These are phyloP conservation scores for Meira miltonrushii DNA, from an alignment of 1,284 basidiomycete genomes.

Conservation along the genomic window DNA sequence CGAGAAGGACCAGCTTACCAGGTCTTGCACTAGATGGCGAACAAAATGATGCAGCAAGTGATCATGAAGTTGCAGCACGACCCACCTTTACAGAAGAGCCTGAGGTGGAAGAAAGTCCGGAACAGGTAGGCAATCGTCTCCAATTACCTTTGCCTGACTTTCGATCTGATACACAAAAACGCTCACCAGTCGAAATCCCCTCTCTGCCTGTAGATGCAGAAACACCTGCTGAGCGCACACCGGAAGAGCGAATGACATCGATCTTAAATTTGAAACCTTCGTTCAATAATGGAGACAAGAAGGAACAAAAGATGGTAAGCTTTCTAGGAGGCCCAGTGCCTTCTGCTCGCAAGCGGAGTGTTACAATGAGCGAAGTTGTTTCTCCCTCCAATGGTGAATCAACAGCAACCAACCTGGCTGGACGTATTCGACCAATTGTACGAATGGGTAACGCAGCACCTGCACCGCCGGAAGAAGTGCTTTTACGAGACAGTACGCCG, in stretches of 20 bases:
- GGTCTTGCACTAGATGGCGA: conserved; percentile 10
- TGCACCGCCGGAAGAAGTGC: conserved; percentile 33
- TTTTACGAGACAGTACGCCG: conserved; percentile 19
- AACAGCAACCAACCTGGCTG: conserved; percentile 2
- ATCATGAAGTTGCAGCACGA: conserved; percentile 23
- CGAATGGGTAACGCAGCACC: conserved; percentile 30
- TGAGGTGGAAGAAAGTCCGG: neutral
- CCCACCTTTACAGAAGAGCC: neutral
- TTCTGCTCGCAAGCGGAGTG: no score
- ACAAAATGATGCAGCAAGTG: conserved; percentile 27
- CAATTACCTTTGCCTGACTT: neutral
- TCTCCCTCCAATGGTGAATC: conserved; percentile 4
- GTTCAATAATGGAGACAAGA: conserved; percentile 6
- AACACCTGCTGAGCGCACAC: neutral
- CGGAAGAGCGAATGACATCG: neutral
- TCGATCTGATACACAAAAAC: neutral
- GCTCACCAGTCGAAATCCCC: neutral
- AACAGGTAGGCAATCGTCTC: no score
- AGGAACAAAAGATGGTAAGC: conserved; percentile 34
- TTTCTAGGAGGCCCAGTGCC: no score
- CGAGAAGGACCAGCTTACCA: conserved; percentile 27
- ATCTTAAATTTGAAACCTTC: neutral
- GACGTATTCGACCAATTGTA: neutral
- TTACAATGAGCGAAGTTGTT: no score
- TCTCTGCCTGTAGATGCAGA: neutral